A percentile compares a stretch with the other conserved stretches of the same genome.
Conservation (phyloP, 2,329 filamentous ascomycete species). For the Fusarium sp. region DNA sequence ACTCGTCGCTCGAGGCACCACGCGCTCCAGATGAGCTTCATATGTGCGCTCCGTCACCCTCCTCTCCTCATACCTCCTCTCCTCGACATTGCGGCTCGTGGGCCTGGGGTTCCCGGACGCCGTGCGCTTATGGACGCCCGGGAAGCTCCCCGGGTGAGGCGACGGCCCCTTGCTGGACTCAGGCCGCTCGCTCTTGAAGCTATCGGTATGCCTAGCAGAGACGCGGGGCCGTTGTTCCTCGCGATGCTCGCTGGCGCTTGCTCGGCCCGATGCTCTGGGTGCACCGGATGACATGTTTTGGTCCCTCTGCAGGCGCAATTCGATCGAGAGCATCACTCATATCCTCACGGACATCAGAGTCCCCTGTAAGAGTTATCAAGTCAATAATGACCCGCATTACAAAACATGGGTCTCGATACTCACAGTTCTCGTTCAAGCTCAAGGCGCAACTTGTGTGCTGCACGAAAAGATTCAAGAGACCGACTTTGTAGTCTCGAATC, state of each 20-base stretch:
- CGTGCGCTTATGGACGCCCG: conserved; percentile 61
- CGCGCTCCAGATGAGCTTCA: conserved; percentile 68
- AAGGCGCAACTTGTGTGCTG: conserved; percentile 95
- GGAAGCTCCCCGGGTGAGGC: conserved; percentile 47
- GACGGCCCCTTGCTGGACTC: conserved; percentile 52
- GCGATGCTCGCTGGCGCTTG: conserved; percentile 50
- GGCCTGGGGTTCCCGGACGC: conserved; percentile 64
- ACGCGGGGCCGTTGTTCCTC: conserved; percentile 52
- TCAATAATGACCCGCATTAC: conserved; percentile 49
- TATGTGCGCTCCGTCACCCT: conserved; percentile 62
- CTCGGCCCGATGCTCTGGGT: conserved; percentile 55
- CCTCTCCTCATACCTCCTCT: conserved; percentile 59
- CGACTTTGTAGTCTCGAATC: conserved; percentile 81
- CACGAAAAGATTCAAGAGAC: conserved; percentile 86
- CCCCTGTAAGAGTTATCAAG: conserved; percentile 53
- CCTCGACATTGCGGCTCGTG: conserved; percentile 55
- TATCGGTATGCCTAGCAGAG: conserved; percentile 45
- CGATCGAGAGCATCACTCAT: conserved; percentile 95
- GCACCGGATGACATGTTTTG: conserved; percentile 60
- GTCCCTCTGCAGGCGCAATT: conserved; percentile 80
- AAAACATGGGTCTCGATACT: conserved; percentile 7
- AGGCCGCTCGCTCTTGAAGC: conserved; percentile 47
- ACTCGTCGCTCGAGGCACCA: conserved; percentile 65
- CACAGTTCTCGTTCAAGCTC: conserved; percentile 89
- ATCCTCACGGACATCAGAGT: conserved; percentile 83